Evolutionary conservation across 148 eudicot genomes (phyloP).

Genomic region (Suaeda aralocaspica): DNA sequence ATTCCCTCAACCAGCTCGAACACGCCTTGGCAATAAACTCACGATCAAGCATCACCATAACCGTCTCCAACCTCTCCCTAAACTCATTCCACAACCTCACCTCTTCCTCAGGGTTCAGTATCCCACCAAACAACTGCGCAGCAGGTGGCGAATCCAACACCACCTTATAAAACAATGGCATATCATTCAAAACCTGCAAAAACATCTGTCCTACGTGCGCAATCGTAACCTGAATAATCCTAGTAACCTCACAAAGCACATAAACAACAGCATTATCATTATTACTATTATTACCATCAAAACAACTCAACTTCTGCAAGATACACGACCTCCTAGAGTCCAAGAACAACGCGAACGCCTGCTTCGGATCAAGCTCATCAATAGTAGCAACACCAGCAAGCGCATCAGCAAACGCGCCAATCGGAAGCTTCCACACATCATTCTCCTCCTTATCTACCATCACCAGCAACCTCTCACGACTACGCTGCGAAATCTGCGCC

Average conservation of each 20-base stretch:
- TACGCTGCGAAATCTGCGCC: constrained; percentile 84
- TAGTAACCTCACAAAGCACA: constrained; percentile 69
- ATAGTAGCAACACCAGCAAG: constrained; percentile 75
- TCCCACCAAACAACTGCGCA: constrained; percentile 92
- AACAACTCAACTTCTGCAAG: constrained; percentile 54
- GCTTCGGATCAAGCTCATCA: constrained; percentile 72
- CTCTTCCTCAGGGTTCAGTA: constrained; percentile 86
- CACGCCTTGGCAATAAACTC: constrained; percentile 65
- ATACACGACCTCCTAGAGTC: constrained; percentile 78
- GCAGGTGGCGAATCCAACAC: constrained; percentile 82
- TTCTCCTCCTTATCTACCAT: constrained; percentile 39
- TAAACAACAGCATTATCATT: constrained; percentile 50
- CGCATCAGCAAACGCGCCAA: constrained; percentile 71
- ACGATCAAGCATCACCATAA: constrained; percentile 64
- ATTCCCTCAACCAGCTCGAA: constrained; percentile 81
- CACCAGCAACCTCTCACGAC: constrained; percentile 68
- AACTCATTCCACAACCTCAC: constrained; percentile 78
- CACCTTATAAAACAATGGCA: constrained; percentile 87
- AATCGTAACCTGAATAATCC: constrained; percentile 83
- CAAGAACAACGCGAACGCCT: constrained; percentile 61
- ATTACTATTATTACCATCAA: no score
- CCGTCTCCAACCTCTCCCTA: constrained; percentile 69
- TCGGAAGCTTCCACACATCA: constrained; percentile 26
- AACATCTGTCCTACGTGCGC: constrained; percentile 92
- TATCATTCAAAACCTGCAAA: constrained; percentile 82